phyloP scores from a whole-genome alignment of 2,329 filamentous ascomycete genomes.

The Monilinia vaccinii-corymbosi region DNA sequence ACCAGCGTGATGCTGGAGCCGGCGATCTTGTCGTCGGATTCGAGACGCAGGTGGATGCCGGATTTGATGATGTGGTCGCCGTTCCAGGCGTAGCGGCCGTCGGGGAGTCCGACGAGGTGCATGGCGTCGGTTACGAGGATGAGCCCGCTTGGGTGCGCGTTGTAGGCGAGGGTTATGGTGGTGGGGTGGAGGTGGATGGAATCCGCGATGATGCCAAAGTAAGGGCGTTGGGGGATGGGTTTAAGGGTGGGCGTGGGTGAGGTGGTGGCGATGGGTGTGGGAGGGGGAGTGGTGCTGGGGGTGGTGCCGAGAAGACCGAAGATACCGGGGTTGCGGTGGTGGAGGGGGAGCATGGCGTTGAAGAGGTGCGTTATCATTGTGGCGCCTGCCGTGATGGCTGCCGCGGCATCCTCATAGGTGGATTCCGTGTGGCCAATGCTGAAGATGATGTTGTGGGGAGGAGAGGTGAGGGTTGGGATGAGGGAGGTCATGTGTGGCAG shows the following conservation, averaged over 20 bases:
- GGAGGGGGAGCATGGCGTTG: constrained; percentile 86
- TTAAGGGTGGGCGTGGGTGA: background rate
- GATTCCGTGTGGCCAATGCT: constrained; percentile 83
- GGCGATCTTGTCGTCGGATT: constrained; percentile 71
- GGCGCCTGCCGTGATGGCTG: constrained; percentile 63
- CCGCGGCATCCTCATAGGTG: constrained; percentile 71
- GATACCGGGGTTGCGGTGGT: constrained; percentile 84
- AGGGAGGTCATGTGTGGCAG: constrained; percentile 57
- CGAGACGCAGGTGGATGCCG: constrained; percentile 62
- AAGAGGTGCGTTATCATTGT: constrained; percentile 91
- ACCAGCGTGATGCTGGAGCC: constrained; percentile 67
- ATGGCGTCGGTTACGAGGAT: constrained; percentile 91
- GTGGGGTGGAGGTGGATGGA: constrained; percentile 86
- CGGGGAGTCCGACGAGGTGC: constrained; percentile 74
- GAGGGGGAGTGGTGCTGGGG: constrained; percentile 29
- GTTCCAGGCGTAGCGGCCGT: constrained; percentile 77
- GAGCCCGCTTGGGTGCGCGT: constrained; percentile 73
- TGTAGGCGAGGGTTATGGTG: constrained; percentile 81
- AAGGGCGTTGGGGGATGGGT: constrained; percentile 44
- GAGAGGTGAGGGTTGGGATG: constrained; percentile 56
- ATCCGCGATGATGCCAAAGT: constrained; percentile 83
- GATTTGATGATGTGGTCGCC: constrained; percentile 58
- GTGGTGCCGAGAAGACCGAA: constrained; percentile 74
- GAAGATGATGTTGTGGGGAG: constrained; percentile 54
- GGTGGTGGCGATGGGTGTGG: constrained; percentile 35